Conservation (phyloP, 1,284 basidiomycete genomes). For the Rhizoctonia solani region DNA sequence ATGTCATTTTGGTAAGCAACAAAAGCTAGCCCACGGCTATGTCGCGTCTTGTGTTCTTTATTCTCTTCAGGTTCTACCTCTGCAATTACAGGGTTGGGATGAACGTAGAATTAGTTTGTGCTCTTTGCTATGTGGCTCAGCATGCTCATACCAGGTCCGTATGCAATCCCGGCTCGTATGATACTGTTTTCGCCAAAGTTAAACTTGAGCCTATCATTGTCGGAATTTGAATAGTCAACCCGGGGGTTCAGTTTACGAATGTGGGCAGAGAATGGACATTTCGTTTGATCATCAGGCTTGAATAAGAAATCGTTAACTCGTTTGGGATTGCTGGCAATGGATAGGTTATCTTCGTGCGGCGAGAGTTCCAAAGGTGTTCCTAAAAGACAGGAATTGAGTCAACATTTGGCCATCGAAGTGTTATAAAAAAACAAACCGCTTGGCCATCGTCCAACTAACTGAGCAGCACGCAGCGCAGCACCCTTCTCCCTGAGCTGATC, state of each 20-base stretch:
- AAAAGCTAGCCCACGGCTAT: neutral
- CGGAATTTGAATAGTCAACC: neutral
- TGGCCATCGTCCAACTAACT: conserved; percentile 39
- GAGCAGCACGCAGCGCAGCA: conserved; percentile 37
- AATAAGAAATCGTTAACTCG: conserved; percentile 3
- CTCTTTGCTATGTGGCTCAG: neutral
- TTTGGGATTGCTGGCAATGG: neutral
- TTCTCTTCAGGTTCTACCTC: neutral
- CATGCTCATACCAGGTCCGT: conserved; percentile 1
- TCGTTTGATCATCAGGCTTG: neutral
- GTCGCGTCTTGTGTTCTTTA: neutral
- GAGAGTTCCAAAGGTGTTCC: neutral
- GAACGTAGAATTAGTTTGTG: neutral
- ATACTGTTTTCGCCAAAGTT: neutral
- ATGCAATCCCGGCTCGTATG: conserved; percentile 5
- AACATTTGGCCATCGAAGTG: neutral
- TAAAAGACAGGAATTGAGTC: neutral
- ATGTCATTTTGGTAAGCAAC: conserved; percentile 1
- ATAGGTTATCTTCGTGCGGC: neutral
- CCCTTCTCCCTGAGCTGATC: conserved; percentile 8
- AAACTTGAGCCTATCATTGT: too few species aligned
- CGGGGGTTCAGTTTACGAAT: conserved; percentile 28
- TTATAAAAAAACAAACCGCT: conserved; percentile 4
- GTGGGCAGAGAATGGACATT: conserved; percentile 9
- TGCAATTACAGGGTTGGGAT: too few species aligned